Evolutionary conservation across 139 green algal genomes (phyloP), one percentile per base, ranked within the genome.

Genomic region (Chlorella sp.): DNA sequence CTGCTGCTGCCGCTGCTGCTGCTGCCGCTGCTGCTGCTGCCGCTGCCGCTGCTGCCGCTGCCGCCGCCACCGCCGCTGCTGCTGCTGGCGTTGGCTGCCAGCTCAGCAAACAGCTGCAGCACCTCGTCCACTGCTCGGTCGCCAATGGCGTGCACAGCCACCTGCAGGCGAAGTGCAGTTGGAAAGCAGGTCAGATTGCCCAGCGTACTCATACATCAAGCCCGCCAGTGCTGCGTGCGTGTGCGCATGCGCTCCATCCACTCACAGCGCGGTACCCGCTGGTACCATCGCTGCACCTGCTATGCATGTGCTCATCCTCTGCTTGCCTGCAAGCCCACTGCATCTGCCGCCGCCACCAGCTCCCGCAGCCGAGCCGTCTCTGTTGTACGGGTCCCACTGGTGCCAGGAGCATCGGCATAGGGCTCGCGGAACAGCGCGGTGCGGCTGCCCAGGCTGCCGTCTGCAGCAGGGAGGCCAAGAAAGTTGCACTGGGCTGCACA

Each of bases 91-190:
- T 80, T 71, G 28, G 67, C 65, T 28, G 80, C 55, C 81, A 82
- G 81, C 38, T 69, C 25, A 32, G 36, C 47, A 32, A 86, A 92
- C 1, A 87, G 71, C 0, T 44, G 67, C 28, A 91, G 65, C 55
- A 96, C 88, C 34, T 97, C 94, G 74, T 96, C 92, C 25, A 96
- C 90, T 9, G 94, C 94, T 2, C 84, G 74, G 82, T 96, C 93
- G 0, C 94, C 94, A 39, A 97, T 97, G 1, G 94, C 94, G 79
- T 97, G 94, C 15, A 97, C 80, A 5, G 91, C 90, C 20, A 94
- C 82, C 87, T 95, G 87, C 82, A 87, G 38, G 51, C 51, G 44
- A 7, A 55, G 7, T 7, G 7, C 7, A 55, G 44, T 55, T 55
- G 44, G 44, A 11, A 20, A 60, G 51, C 12, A 20, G 15, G 51